A percentile compares a stretch with the other conserved stretches of the same genome.
Conservation (phyloP, 305 asterid genomes). For the Andrographis paniculata region DNA sequence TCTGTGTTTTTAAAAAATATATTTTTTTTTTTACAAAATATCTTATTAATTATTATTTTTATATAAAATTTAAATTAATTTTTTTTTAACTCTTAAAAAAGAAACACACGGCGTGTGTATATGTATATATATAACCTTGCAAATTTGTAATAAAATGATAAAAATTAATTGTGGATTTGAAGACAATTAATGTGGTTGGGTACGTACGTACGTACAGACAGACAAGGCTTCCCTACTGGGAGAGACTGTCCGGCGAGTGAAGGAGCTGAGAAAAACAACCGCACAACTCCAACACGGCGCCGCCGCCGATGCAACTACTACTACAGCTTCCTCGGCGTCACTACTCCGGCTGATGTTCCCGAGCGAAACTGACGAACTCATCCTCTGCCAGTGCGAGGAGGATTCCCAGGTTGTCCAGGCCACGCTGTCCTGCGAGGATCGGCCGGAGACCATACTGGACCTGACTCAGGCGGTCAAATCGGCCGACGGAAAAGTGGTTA, state of each 20-base stretch:
- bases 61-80: no score
- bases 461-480: slow-evolving; percentile 47
- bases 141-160: no score
- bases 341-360: slow-evolving; percentile 28
- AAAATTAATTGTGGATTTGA: no score
- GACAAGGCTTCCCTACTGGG: slow-evolving; percentile 89
- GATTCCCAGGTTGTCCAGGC: slow-evolving; percentile 42
- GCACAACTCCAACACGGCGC: slow-evolving; percentile 21
- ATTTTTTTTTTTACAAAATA: no score
- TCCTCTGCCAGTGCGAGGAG: slow-evolving; percentile 27
- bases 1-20: no score
- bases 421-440: slow-evolving; percentile 61
- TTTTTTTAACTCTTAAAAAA: no score
- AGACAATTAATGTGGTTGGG: no score
- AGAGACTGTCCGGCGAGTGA: slow-evolving; percentile 66
- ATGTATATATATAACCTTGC: no score
- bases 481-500: slow-evolving; percentile 46
- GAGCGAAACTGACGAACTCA: slow-evolving; percentile 56
- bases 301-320: slow-evolving; percentile 11
- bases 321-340: background rate
- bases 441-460: slow-evolving; percentile 54
- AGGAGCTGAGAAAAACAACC: slow-evolving; percentile 52
- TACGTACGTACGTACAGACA: slow-evolving; percentile 45
- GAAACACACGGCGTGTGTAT: no score
- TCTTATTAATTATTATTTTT: no score